Percentiles rank a stretch among this genome's conserved stretches.
Evolutionary conservation across 495 filamentous ascomycete genomes (phyloP).

Genomic region (Penicillium chermesinum): DNA sequence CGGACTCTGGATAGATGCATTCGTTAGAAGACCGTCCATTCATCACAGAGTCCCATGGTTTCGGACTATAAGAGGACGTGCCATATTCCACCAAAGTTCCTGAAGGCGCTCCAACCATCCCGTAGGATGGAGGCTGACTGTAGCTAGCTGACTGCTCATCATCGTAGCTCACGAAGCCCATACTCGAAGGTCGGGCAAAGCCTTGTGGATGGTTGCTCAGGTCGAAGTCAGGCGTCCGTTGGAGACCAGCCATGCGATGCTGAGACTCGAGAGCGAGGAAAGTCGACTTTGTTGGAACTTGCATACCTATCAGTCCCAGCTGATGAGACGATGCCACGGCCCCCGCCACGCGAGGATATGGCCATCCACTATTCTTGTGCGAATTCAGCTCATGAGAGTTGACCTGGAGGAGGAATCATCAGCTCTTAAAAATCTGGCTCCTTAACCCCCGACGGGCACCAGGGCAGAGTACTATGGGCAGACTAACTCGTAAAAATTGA

Average conservation of each 20-base stretch:
- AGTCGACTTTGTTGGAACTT: constrained; percentile 14
- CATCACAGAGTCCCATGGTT: constrained; percentile 23
- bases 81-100: constrained; percentile 24
- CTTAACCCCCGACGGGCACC: not conserved
- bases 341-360: constrained; percentile 23
- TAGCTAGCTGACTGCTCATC: constrained; percentile 25
- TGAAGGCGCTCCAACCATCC: constrained; percentile 24
- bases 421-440: not conserved
- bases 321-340: constrained; percentile 15
- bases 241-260: constrained; percentile 15
- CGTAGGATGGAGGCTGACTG: constrained; percentile 25
- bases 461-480: not conserved
- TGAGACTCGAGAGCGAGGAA: constrained; percentile 16
- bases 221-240: constrained; percentile 25
- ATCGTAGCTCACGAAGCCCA: constrained; percentile 30
- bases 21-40: constrained; percentile 17
- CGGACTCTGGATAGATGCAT: constrained; percentile 26
- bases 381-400: constrained; percentile 9
- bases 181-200: constrained; percentile 19
- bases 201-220: constrained; percentile 16
- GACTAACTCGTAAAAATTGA: constrained; percentile 71
- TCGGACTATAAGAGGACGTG: constrained; percentile 21
- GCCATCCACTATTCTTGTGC: constrained; percentile 20
- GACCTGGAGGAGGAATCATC: constrained; percentile 10
- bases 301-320: constrained; percentile 16